phyloP scores from a whole-genome alignment of 176 grass and related monocot species.

The Chloris gayana region DNA sequence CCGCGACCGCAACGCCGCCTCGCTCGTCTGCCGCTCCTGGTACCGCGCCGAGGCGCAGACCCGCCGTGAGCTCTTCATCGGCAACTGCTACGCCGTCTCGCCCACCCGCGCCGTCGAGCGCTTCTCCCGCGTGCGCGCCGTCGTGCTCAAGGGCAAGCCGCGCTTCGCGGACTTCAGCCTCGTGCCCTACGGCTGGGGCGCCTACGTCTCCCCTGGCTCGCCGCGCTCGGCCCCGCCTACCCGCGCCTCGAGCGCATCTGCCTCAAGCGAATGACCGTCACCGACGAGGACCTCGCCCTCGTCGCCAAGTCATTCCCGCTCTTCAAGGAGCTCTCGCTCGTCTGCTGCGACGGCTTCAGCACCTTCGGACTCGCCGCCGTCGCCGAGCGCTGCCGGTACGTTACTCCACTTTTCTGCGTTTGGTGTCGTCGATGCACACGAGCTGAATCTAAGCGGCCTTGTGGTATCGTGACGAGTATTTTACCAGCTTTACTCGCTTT shows the following conservation, averaged over 20 bases:
- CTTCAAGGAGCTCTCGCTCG: slow-evolving; percentile 77
- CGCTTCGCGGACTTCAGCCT: slow-evolving; percentile 92
- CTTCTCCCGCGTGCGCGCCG: slow-evolving; percentile 61
- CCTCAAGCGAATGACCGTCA: slow-evolving; percentile 91
- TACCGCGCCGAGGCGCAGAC: slow-evolving; percentile 85
- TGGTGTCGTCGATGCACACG: not conserved
- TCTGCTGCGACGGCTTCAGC: slow-evolving; percentile 96
- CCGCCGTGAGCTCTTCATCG: slow-evolving; percentile 84
- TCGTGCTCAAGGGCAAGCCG: slow-evolving; percentile 93
- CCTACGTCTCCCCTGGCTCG: slow-evolving; percentile 63
- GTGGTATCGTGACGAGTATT: slow-evolving; percentile 21
- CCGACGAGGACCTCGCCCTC: slow-evolving; percentile 68
- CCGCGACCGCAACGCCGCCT: slow-evolving; percentile 82
- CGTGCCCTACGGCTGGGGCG: slow-evolving; percentile 77
- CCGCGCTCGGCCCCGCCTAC: slow-evolving; percentile 54
- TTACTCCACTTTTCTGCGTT: not conserved
- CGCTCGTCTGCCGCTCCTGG: slow-evolving; percentile 87
- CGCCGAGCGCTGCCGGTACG: slow-evolving; percentile 77
- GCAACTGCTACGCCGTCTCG: slow-evolving; percentile 95
- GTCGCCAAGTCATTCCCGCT: slow-evolving; percentile 62
- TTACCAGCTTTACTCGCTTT: slow-evolving; percentile 40
- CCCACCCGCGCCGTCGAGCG: slow-evolving; percentile 66
- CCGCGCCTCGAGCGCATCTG: slow-evolving; percentile 75
- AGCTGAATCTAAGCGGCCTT: slow-evolving; percentile 34
- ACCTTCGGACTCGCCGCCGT: slow-evolving; percentile 76